Evolutionary conservation across 192 early-diverging fungal genomes (phyloP).

Genomic region (Linnemannia hyalina): DNA sequence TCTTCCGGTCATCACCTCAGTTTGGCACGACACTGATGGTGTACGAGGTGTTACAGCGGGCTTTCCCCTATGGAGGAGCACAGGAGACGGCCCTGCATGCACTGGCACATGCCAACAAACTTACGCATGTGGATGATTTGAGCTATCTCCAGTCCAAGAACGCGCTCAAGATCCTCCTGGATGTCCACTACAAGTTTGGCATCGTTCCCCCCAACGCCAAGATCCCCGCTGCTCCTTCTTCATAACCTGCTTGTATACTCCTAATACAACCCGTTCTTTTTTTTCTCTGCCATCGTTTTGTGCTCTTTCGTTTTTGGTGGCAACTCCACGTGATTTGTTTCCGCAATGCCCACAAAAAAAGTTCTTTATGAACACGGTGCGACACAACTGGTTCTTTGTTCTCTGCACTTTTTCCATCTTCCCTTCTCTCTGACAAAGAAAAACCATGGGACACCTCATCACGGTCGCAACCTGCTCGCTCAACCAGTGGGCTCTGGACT

Average conservation of each 20-base stretch:
- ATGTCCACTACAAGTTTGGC: conserved; percentile 56
- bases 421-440: background rate
- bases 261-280: too few species aligned
- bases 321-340: too few species aligned
- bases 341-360: too few species aligned
- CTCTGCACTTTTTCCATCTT: background rate
- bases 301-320: too few species aligned
- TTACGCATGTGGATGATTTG: conserved; percentile 40
- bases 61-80: conserved; percentile 63
- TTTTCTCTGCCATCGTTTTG: too few species aligned
- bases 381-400: background rate
- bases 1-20: conserved; percentile 93
- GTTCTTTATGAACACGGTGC: too few species aligned
- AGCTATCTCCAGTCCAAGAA: conserved; percentile 65
- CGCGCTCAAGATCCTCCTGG: conserved; percentile 68
- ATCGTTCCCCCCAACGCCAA: conserved; percentile 46
- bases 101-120: conserved; percentile 16
- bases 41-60: conserved; percentile 89
- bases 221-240: conserved; percentile 11
- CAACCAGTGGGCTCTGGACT: conserved; percentile 97
- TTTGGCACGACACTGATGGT: conserved; percentile 94
- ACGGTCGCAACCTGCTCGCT: conserved; percentile 88
- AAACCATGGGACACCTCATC: conserved; percentile 67
- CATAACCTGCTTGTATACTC: background rate
- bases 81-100: conserved; percentile 34